Conservation (phyloP, 169 alveolate species). For the Eimeria sp. region DNA sequence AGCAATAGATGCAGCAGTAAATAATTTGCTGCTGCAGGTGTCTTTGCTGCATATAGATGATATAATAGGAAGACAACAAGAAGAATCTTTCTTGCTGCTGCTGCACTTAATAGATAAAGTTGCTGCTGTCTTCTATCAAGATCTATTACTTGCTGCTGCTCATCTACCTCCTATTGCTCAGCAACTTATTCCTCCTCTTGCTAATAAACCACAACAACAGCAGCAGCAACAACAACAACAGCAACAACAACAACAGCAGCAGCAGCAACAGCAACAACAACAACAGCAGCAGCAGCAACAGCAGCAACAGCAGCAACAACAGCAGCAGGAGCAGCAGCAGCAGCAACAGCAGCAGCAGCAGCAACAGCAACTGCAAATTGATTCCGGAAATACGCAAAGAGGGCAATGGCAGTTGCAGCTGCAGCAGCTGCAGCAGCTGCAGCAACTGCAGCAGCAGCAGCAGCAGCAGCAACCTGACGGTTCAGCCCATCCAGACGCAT, state of each 20-base stretch:
- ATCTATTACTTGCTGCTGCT: conserved; percentile 6
- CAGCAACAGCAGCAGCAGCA: no score
- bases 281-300: no score
- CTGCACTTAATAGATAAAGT: neutral
- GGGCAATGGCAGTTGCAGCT: no score
- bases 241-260: no score
- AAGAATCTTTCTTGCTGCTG: neutral
- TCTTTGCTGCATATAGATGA: neutral
- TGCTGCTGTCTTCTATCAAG: neutral
- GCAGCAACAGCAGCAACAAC: no score
- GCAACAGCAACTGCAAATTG: no score
- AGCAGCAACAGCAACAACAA: neutral
- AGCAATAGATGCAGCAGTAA: neutral
- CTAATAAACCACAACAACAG: neutral
- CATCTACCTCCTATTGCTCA: neutral
- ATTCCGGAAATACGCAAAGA: neutral
- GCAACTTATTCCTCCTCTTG: neutral
- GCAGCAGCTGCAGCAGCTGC: no score
- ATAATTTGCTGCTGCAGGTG: neutral
- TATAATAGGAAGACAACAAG: neutral
- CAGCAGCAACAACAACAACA: conserved; percentile 4
- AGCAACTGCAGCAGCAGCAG: no score
- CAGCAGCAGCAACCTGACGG: no score
- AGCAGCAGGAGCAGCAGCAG: no score
- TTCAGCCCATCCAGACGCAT: neutral